Evolutionary conservation across 148 eudicot genomes (phyloP).

Genomic region (Chenopodium quinoa): DNA sequence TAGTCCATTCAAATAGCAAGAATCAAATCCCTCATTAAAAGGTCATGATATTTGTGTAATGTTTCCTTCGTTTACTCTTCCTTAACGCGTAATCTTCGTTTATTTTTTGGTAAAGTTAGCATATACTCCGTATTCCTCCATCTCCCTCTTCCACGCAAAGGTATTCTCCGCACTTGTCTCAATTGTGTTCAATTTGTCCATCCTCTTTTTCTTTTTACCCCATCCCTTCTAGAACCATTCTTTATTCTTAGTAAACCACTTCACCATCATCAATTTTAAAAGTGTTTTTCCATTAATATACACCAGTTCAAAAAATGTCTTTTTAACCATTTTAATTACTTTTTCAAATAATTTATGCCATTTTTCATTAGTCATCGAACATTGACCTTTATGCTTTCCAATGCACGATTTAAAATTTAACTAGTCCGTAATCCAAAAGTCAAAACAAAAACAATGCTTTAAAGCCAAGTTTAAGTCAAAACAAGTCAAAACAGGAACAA

Average conservation of each 20-base stretch:
- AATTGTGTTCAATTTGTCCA: background rate
- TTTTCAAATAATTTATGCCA: no score
- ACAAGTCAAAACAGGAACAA: no score
- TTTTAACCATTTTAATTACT: no score
- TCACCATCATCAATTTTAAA: no score
- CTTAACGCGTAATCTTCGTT: conserved; percentile 10
- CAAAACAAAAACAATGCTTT: no score
- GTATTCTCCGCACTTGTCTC: background rate
- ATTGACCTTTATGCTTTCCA: no score
- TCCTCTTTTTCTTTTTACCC: background rate
- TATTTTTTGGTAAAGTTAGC: background rate
- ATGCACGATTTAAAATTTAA: no score
- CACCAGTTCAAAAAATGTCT: background rate
- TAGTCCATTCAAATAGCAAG: background rate
- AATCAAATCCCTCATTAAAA: background rate
- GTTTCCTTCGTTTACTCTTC: background rate
- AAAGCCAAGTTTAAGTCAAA: no score
- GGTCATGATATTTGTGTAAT: background rate
- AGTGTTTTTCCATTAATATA: background rate
- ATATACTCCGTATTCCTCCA: background rate
- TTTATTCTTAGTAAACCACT: background rate
- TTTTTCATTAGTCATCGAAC: no score
- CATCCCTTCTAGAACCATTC: background rate
- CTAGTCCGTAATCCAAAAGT: no score
- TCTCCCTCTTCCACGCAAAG: conserved; percentile 18